Evolutionary conservation across 2,329 filamentous ascomycete genomes (phyloP), one percentile per base, ranked within the genome.

Genomic region (Aureobasidium sp.): DNA sequence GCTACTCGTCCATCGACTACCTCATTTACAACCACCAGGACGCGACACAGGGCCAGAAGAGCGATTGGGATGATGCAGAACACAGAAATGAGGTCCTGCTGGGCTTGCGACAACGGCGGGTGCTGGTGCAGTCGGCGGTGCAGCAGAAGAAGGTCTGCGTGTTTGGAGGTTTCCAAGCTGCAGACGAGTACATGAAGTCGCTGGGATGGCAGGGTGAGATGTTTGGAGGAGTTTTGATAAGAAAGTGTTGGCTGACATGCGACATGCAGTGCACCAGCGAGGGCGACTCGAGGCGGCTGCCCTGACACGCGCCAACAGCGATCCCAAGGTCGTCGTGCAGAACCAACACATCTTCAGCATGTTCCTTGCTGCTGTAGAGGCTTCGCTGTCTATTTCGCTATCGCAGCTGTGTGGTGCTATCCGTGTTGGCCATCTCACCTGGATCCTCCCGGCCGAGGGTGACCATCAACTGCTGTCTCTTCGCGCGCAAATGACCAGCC

Each of bases 1-100:
- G 59, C 16, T 61, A 61, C 27, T 58, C 53, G n/a, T 44, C 44
- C 25, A 62, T 62, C 44, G 61, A 59, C 45, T 62, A 62, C 48
- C 53, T 51, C 10, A 59, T 62, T 30, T 62, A 62, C 41, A 59
- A 54, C 13, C 44, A 51, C 30, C 41, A 30, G 9, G 61, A 59
- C 30, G 37, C 50, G 50, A 58, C 32, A 1, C 37, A 50, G 9
- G 37, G 25, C 36, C 27, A 45, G 4, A 59, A 53, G 8, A 29
- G 29, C 27, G 16, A 32, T 4, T 53, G 47, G 61, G 53, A 57
- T 16, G 42, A 48, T 2, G 11, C 7, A 2, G 61, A 53, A 4
- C 37, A 59, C n/a, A 37, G 53, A 3, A 41, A 59, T 25, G 32
- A 44, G 1, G 14, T 62, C 14, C 41, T 62, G 2, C 9, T 51